phyloP scores from a whole-genome alignment of 2,329 filamentous ascomycete species.

The Fusarium clavum region DNA sequence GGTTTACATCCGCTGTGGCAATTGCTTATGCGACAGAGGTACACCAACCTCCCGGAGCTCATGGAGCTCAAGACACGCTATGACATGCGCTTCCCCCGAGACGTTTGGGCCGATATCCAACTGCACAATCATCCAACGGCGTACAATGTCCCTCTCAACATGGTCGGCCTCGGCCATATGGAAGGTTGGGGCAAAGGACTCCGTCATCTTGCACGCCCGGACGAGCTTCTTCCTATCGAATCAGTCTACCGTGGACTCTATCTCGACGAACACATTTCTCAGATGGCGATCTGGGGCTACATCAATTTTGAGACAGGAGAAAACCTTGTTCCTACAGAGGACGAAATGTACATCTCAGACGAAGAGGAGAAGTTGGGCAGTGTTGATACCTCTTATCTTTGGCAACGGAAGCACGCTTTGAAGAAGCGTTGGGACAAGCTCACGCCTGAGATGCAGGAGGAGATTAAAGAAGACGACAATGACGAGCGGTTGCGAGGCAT shows the following conservation, averaged over 20 bases:
- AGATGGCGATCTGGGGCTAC: conserved; percentile 73
- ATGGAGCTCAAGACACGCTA: conserved; percentile 70
- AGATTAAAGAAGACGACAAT: conserved; percentile 53
- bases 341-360: conserved; percentile 65
- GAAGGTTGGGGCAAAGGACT: conserved; percentile 67
- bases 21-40: conserved; percentile 68
- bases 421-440: conserved; percentile 59
- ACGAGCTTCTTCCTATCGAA: conserved; percentile 70
- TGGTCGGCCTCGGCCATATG: conserved; percentile 64
- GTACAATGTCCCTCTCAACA: conserved; percentile 62
- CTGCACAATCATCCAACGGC: conserved; percentile 47
- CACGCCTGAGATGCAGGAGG: conserved; percentile 50
- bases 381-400: conserved; percentile 53
- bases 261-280: conserved; percentile 64
- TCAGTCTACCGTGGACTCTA: conserved; percentile 62
- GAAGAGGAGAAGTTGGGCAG: conserved; percentile 53
- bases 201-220: conserved; percentile 63
- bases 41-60: conserved; percentile 62
- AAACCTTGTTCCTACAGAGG: conserved; percentile 62
- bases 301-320: conserved; percentile 64
- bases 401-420: conserved; percentile 58
- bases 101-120: conserved; percentile 39
- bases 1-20: conserved; percentile 67
- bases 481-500: conserved; percentile 52
- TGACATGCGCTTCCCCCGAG: conserved; percentile 59